Base-by-base conservation (phyloP, 345 rosid genomes). In the Eucalyptus globulus region DNA sequence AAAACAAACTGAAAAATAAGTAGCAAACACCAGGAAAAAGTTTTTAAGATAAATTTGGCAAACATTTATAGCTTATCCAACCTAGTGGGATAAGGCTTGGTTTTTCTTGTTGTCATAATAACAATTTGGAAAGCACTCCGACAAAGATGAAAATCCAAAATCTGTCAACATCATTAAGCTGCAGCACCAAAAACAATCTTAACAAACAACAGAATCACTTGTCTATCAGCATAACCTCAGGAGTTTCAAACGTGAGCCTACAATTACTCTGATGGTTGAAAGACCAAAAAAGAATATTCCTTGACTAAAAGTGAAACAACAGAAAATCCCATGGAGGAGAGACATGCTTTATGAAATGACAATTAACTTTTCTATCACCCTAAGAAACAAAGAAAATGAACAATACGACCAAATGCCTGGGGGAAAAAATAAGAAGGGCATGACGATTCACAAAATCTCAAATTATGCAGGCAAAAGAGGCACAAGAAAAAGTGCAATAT, bases 121-220 rank as follows among this genome's bases (percentile, higher is more conserved):
- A 16, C 24, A 1, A 76, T 11, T 37, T 76, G 22, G 0, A 37
- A 76, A 76, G 45, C 0, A 37, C 83, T 31, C 80, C 4, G 5
- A 76, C 47, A 19, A 76, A 76, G 83, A 76, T 76, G 24, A 76
- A 37, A 37, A 76, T 6, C 4, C 7, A 72, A 37, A 37, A 19
- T 72, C 0, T 0, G 4, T 72, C 4, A 0, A 37, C 0, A 76
- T 37, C 24, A 0, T 0, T 37, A 76, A 76, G 40, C 45, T 37
- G 45, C 45, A 76, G 83, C 83, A 19, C 19, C 21, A 72, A 72
- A 69, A 34, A 34, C 24, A 34, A 34, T 34, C 5, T 72, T 9
- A 72, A 72, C 44, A 72, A 72, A 34, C 81, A 72, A 34, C 26
- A 72, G 21, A 72, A 34, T 19, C 44, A 16, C 44, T 37, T 34